phyloP scores from a whole-genome alignment of 495 filamentous ascomycete species.

The Penicillium paradoxum region DNA sequence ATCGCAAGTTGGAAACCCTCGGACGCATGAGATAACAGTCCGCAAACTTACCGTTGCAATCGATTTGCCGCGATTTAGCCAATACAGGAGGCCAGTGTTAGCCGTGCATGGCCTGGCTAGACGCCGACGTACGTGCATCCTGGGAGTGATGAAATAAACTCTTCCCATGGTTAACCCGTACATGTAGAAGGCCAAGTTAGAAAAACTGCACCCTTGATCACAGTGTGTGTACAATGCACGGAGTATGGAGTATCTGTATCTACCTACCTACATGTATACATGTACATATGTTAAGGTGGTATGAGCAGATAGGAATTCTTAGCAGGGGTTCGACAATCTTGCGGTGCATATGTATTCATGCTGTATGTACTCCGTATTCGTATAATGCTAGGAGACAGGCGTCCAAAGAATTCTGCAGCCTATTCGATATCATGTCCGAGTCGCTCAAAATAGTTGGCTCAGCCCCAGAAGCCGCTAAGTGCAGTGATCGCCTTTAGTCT shows the following conservation, averaged over 20 bases:
- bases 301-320: too few species aligned
- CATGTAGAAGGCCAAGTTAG: neutral
- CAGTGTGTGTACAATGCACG: neutral
- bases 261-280: too few species aligned
- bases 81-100: neutral
- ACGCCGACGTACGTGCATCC: neutral
- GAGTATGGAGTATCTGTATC: neutral
- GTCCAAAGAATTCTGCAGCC: neutral
- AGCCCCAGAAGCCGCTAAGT: neutral
- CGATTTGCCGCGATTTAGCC: neutral
- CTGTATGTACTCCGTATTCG: too few species aligned
- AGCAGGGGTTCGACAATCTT: too few species aligned
- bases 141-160: slow-evolving; percentile 5
- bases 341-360: too few species aligned
- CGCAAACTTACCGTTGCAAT: neutral
- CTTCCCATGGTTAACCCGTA: neutral
- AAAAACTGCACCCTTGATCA: neutral
- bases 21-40: neutral
- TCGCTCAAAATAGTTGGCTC: neutral
- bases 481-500: neutral
- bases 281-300: too few species aligned
- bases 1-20: neutral
- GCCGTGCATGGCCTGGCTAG: neutral
- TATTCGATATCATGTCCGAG: neutral
- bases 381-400: neutral